Percentiles rank a stretch among this genome's conserved stretches.
Conservation (phyloP, 495 filamentous ascomycete species). For the Cryomyces antarcticus region DNA sequence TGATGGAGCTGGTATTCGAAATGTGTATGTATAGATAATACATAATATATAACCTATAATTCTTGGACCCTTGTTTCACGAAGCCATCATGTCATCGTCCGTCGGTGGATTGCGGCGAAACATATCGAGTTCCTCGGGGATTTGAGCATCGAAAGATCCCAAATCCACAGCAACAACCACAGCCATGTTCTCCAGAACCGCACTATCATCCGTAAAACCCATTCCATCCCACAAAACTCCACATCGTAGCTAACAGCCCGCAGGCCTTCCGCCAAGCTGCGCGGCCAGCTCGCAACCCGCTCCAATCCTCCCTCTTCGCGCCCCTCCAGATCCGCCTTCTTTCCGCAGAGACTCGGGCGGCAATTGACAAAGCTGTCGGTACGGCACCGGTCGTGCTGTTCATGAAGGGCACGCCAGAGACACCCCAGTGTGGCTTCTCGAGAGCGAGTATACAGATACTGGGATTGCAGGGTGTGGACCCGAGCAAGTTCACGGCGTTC, state of each 20-base stretch:
- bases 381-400: slow-evolving; percentile 87
- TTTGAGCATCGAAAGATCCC: no score
- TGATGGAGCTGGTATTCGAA: no score
- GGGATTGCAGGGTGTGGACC: slow-evolving; percentile 84
- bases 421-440: slow-evolving; percentile 95
- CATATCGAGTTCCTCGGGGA: no score
- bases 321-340: slow-evolving; percentile 35
- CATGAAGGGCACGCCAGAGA: slow-evolving; percentile 97
- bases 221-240: no score
- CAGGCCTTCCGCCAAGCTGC: slow-evolving; percentile 9
- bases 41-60: no score
- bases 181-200: no score
- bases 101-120: no score
- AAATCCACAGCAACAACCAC: no score
- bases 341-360: slow-evolving; percentile 50
- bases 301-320: slow-evolving; percentile 3
- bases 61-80: no score
- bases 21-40: no score
- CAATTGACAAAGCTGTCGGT: slow-evolving; percentile 71
- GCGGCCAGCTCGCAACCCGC: slow-evolving; percentile 7
- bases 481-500: slow-evolving; percentile 88
- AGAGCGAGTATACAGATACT: slow-evolving; percentile 87
- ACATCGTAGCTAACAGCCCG: background rate
- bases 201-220: no score
- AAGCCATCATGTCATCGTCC: no score